Base-by-base conservation (phyloP, 805 yeast genomes). In the Cyberlindnera nakhonratchasimensis region DNA sequence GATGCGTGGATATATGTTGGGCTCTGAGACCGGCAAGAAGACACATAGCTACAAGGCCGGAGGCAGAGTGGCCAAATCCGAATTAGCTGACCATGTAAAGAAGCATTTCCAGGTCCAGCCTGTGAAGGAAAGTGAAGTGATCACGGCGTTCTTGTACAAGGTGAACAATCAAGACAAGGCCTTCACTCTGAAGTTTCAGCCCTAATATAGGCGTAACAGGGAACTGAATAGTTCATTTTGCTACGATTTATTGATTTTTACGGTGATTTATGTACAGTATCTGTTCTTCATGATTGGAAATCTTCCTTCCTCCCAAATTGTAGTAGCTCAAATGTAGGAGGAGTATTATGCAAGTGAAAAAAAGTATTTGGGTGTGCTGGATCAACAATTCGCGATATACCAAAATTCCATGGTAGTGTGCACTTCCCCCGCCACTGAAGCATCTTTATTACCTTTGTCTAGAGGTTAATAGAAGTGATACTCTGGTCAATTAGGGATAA, bases 111-210 rank as follows among this genome's bases (percentile, higher is more conserved):
- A 72, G 49, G 53, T 64, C 8, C 71, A 70, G 34, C 72, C 75
- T 11, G 79, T 80, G 4, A 80, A 86, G 53, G 99, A 91, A 57
- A 79, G 82, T 44, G 98, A 91, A 54, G 79, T 85, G 24, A 80
- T 91, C 29, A 87, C 96, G 28, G 89, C 86, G 55, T 93, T 91
- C 59, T 70, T 93, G 42, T 93, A 91, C 66, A 82, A 86, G 54
- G 89, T 87, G 40, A 80, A 79, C 56, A 82, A 87, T 57, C 86
- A 86, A 54, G 72, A 71, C 46, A 66, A 64, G 57, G 71, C 64
- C 24, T 70, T 69, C 53, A 66, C 59, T 44, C 55, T 69, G 63
- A 66, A 63, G 39, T 67, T 69, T 47, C 46, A 46, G 29, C 40
- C 45, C 13, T 47, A 40, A 40, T 5, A 3, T 13, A n/a, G 12